Percentiles rank a stretch among this genome's conserved stretches.
Evolutionary conservation across 805 yeast species (phyloP).

Genomic region (Wickerhamiella allomyrinae): DNA sequence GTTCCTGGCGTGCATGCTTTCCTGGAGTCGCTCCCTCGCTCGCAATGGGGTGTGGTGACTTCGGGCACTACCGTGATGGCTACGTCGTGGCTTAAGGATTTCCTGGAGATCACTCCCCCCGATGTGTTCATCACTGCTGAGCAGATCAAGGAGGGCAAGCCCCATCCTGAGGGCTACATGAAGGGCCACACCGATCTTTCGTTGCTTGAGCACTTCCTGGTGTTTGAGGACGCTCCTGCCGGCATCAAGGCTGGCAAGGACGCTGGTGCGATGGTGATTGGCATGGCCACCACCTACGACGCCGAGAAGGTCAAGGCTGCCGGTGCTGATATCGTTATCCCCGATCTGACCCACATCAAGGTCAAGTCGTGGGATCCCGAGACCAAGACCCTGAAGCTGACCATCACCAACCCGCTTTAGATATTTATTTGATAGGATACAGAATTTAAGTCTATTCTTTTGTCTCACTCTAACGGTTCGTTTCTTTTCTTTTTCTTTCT

Average conservation of each 20-base stretch:
- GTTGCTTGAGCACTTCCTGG: slow-evolving; percentile 29
- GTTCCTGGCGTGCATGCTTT: slow-evolving; percentile 61
- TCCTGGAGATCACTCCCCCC: slow-evolving; percentile 46
- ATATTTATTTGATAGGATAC: not conserved
- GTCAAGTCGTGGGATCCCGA: slow-evolving; percentile 36
- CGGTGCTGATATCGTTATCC: slow-evolving; percentile 69
- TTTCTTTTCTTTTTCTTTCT: no score
- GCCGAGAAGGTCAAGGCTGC: slow-evolving; percentile 50
- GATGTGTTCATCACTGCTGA: slow-evolving; percentile 67
- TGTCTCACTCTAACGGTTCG: no score
- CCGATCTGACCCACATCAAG: slow-evolving; percentile 49
- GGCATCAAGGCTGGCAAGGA: slow-evolving; percentile 69
- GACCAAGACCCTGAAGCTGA: slow-evolving; percentile 19
- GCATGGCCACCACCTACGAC: slow-evolving; percentile 65
- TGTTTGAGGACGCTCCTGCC: slow-evolving; percentile 79
- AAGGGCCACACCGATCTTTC: slow-evolving; percentile 24
- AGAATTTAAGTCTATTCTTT: not conserved
- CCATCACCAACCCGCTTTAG: slow-evolving; percentile 15
- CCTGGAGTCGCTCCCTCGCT: slow-evolving; percentile 26
- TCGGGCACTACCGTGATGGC: slow-evolving; percentile 67
- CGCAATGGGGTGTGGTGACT: slow-evolving; percentile 67
- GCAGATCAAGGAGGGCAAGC: slow-evolving; percentile 63
- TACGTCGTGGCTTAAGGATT: slow-evolving; percentile 53
- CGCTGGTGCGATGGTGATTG: slow-evolving; percentile 68
- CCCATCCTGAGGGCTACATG: slow-evolving; percentile 66